Evolutionary conservation across 768 basidiomycete species (phyloP).

Genomic region (Agaricus blazei): DNA sequence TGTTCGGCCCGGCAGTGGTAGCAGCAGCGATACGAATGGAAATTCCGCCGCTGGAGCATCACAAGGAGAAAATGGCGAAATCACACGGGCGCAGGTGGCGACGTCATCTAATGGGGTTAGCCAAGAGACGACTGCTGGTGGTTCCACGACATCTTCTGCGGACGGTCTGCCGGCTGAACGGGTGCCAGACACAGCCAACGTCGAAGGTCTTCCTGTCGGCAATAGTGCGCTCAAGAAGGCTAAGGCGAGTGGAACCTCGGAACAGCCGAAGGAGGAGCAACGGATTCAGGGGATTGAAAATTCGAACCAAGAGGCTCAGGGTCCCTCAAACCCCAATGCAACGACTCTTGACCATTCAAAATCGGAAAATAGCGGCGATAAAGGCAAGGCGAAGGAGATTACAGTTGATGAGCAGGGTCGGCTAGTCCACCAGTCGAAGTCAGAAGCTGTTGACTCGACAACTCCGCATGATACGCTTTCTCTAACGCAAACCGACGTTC

Average conservation of each 20-base stretch:
- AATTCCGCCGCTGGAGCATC: background rate
- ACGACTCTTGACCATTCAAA: no score
- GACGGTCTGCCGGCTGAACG: background rate
- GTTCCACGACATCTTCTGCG: background rate
- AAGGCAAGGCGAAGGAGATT: background rate
- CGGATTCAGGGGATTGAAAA: no score
- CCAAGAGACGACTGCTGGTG: background rate
- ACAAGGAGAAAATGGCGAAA: background rate
- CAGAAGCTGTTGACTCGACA: background rate
- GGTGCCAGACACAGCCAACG: background rate
- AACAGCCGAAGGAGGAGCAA: background rate
- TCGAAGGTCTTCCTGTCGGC: background rate
- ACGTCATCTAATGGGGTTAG: background rate
- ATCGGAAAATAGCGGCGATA: background rate
- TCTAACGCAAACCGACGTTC: background rate
- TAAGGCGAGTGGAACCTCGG: background rate
- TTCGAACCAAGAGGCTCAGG: no score
- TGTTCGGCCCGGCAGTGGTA: conserved; percentile 5
- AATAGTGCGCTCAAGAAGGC: no score
- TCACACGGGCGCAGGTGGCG: background rate
- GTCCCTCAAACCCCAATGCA: no score
- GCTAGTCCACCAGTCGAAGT: background rate
- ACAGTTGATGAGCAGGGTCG: background rate
- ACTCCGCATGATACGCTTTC: background rate
- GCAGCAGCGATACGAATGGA: background rate